Percentiles rank a stretch among this genome's conserved stretches.
Evolutionary conservation across 2,329 filamentous ascomycete species (phyloP).

Genomic region (Ophiognomonia clavigignenti-juglandacearum): DNA sequence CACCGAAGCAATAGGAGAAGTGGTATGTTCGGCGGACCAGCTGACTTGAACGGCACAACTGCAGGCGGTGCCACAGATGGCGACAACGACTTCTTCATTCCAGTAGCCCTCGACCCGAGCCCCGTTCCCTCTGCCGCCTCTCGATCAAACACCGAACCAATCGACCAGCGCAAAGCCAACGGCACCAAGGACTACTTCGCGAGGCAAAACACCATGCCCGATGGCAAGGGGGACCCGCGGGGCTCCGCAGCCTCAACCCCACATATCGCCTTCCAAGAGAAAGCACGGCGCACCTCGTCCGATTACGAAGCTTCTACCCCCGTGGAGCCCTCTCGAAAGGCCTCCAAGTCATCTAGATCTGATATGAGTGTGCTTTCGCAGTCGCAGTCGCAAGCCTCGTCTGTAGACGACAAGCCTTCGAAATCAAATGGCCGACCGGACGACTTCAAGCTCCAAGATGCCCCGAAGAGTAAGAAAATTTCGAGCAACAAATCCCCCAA

Average conservation of each 20-base stretch:
- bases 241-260: constrained; percentile 58
- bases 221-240: constrained; percentile 38
- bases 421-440: constrained; percentile 42
- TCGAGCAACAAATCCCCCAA: constrained; percentile 39
- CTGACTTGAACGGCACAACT: constrained; percentile 33
- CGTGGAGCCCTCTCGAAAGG: constrained; percentile 43
- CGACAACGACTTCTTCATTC: constrained; percentile 66
- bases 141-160: constrained; percentile 45
- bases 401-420: constrained; percentile 34
- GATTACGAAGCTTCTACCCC: constrained; percentile 52
- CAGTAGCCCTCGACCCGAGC: constrained; percentile 68
- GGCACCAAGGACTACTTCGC: constrained; percentile 58
- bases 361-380: constrained; percentile 28
- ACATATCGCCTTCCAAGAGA: constrained; percentile 91
- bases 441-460: constrained; percentile 76
- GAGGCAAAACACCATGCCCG: constrained; percentile 34
- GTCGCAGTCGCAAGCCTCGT: constrained; percentile 22
- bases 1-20: constrained; percentile 79
- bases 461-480: constrained; percentile 59
- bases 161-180: constrained; percentile 39
- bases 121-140: constrained; percentile 52
- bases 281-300: constrained; percentile 61
- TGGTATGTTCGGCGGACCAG: constrained; percentile 44
- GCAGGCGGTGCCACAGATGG: neutral
- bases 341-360: constrained; percentile 38